These are phyloP conservation scores for Plectosphaerella sp. DNA, from an alignment of 2,329 filamentous ascomycete genomes.

Conservation along the genomic window DNA sequence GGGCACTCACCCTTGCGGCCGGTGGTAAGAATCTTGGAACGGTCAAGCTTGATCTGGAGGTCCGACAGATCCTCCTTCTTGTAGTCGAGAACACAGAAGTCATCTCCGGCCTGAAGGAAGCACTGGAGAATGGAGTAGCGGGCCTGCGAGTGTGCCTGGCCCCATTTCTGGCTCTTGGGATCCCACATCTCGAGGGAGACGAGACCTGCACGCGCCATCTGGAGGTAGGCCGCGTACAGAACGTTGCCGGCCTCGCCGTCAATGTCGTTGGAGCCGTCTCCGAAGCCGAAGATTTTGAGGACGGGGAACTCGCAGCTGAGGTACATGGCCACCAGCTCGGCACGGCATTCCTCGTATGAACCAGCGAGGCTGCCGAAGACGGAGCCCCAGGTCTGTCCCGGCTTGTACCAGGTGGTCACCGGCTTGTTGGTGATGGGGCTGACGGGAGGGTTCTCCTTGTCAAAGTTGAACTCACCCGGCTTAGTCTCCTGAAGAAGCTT, in stretches of 20 bases:
- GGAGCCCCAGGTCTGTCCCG: conserved; percentile 89
- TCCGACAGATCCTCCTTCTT: conserved; percentile 71
- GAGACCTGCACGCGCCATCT: conserved; percentile 92
- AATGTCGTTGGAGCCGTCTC: conserved; percentile 70
- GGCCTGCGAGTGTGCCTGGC: conserved; percentile 86
- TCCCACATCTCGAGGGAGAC: conserved; percentile 92
- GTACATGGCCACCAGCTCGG: conserved; percentile 90
- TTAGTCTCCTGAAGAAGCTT: conserved; percentile 89
- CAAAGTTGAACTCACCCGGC: conserved; percentile 82
- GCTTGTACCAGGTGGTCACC: conserved; percentile 85
- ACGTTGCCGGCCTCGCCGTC: conserved; percentile 77
- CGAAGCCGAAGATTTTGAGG: conserved; percentile 87
- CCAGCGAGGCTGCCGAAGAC: conserved; percentile 86
- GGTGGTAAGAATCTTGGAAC: conserved; percentile 77
- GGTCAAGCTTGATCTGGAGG: conserved; percentile 76
- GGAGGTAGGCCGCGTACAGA: conserved; percentile 81
- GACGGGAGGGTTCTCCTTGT: conserved; percentile 72
- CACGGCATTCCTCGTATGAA: conserved; percentile 90
- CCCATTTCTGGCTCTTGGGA: conserved; percentile 85
- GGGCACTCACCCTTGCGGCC: conserved; percentile 59
- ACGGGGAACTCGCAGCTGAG: conserved; percentile 85
- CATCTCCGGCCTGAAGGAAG: conserved; percentile 79
- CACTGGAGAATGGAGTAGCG: conserved; percentile 83
- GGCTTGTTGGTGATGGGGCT: conserved; percentile 76
- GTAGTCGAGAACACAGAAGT: conserved; percentile 81